These are phyloP conservation scores for Helotiales sp. DNA, from an alignment of 2,329 filamentous ascomycete genomes.

Conservation along the genomic window DNA sequence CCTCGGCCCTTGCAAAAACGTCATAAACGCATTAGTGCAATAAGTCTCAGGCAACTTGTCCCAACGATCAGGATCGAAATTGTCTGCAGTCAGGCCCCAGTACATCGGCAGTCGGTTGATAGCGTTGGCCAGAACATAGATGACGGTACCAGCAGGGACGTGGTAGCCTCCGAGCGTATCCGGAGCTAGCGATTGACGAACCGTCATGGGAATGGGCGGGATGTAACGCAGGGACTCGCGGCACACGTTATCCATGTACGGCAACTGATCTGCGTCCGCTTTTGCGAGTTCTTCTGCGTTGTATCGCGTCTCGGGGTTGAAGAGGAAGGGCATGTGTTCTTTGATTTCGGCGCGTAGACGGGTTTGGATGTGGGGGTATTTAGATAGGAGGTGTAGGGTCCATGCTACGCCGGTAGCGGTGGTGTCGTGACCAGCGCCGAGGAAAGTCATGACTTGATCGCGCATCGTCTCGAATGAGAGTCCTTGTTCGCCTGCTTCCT, in stretches of 20 bases:
- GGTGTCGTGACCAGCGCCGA: constrained; percentile 60
- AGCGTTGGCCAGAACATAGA: constrained; percentile 44
- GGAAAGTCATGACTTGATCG: constrained; percentile 86
- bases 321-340: constrained; percentile 47
- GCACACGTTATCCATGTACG: constrained; percentile 47
- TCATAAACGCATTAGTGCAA: constrained; percentile 39
- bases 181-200: constrained; percentile 42
- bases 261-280: constrained; percentile 41
- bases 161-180: constrained; percentile 41
- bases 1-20: constrained; percentile 36
- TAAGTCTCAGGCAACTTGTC: constrained; percentile 39
- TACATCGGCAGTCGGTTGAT: constrained; percentile 42
- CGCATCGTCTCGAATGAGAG: constrained; percentile 75
- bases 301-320: constrained; percentile 36
- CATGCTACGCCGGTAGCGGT: constrained; percentile 45
- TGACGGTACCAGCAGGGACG: constrained; percentile 43
- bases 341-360: constrained; percentile 43
- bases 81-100: constrained; percentile 42
- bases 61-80: constrained; percentile 46
- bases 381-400: constrained; percentile 43
- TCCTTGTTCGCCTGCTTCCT: constrained; percentile 68
- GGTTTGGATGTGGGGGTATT: constrained; percentile 40
- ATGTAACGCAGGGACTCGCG: constrained; percentile 47
- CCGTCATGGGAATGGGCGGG: constrained; percentile 46
- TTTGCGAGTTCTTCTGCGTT: constrained; percentile 32